These are phyloP conservation scores for Cucumis hystrix DNA, from an alignment of 306 rosid species.

Conservation along the genomic window DNA sequence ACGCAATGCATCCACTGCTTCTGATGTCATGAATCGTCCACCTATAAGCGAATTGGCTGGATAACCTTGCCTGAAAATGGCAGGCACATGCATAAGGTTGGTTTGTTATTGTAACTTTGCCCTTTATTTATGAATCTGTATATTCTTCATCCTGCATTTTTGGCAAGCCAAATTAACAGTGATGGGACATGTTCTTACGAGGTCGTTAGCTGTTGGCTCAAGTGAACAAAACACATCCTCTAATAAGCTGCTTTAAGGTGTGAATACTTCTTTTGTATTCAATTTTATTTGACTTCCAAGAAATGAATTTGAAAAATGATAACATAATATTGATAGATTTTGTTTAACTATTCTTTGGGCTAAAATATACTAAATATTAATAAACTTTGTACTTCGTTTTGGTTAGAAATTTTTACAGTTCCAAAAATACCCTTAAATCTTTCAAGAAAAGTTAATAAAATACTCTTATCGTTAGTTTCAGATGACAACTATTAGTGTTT, in stretches of 20 bases:
- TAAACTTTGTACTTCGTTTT: no score
- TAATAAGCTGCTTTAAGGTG: neutral
- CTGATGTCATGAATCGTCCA: constrained; percentile 83
- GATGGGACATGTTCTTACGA: neutral
- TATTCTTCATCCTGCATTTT: neutral
- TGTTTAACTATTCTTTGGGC: neutral
- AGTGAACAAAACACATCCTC: neutral
- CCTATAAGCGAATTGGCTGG: constrained; percentile 91
- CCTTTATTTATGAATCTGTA: neutral
- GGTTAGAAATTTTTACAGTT: no score
- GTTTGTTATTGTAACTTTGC: neutral
- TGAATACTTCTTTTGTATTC: neutral
- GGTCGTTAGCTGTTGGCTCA: neutral
- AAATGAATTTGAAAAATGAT: neutral
- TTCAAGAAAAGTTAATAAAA: no score
- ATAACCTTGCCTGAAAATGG: neutral
- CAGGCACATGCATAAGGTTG: neutral
- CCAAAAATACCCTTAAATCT: no score
- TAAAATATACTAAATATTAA: no score
- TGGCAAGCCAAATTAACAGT: neutral
- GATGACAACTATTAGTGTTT: no score
- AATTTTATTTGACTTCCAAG: neutral
- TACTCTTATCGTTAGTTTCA: no score
- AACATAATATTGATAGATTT: neutral
- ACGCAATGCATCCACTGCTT: constrained; percentile 62